Conservation (phyloP, 371 early-diverging fungal genomes). For the Haplosporangium sp. region DNA sequence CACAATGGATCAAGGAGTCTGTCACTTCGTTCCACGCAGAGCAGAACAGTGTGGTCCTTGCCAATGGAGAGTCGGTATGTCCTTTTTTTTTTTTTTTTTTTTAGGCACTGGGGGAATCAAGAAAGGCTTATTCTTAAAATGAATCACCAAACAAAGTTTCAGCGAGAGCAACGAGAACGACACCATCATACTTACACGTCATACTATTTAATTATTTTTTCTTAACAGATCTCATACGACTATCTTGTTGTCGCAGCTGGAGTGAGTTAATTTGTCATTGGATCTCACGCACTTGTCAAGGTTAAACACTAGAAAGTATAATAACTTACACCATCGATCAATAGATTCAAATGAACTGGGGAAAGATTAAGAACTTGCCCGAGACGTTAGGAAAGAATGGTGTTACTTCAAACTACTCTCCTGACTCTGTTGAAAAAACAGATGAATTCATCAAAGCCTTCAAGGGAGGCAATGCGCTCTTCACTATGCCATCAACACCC, state of each 20-base stretch:
- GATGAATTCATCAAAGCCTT: slow-evolving; percentile 78
- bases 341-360: slow-evolving; percentile 81
- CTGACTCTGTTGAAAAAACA: slow-evolving; percentile 81
- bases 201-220: too few species aligned
- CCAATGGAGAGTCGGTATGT: slow-evolving; percentile 71
- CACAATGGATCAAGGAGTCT: slow-evolving; percentile 82
- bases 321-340: neutral
- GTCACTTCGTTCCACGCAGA: slow-evolving; percentile 79
- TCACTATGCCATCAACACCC: slow-evolving; percentile 91
- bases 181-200: neutral
- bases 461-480: slow-evolving; percentile 88
- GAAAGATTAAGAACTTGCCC: slow-evolving; percentile 80
- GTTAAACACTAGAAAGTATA: neutral
- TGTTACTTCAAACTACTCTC: slow-evolving; percentile 86
- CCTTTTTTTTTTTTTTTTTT: too few species aligned
- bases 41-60: slow-evolving; percentile 73
- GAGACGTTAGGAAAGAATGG: slow-evolving; percentile 85
- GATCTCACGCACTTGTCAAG: too few species aligned
- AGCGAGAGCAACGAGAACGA: neutral
- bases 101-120: too few species aligned
- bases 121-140: neutral
- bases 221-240: slow-evolving; percentile 73
- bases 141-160: neutral
- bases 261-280: slow-evolving; percentile 31
- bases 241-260: slow-evolving; percentile 92